These are phyloP conservation scores for Tricladium varicosporioides DNA, from an alignment of 2,329 filamentous ascomycete species.

Conservation along the genomic window DNA sequence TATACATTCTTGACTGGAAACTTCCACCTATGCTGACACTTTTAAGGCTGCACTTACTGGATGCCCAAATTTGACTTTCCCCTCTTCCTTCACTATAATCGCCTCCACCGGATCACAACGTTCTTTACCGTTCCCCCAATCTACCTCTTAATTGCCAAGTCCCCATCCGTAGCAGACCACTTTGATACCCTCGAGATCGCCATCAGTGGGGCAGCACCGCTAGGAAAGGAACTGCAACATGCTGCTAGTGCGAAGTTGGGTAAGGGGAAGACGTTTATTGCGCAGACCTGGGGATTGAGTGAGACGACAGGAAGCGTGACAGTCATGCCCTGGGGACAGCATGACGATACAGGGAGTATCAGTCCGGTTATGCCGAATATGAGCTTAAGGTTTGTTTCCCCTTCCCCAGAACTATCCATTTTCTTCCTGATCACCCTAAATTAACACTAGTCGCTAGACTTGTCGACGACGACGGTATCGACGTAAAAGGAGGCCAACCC, in stretches of 20 bases:
- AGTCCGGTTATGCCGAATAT: slow-evolving; percentile 17
- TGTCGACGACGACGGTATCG: slow-evolving; percentile 20
- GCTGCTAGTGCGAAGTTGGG: slow-evolving; percentile 52
- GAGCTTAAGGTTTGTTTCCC: slow-evolving; percentile 4
- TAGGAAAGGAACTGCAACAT: slow-evolving; percentile 52
- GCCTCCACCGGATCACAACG: slow-evolving; percentile 48
- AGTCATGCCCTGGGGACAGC: neutral
- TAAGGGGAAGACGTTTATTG: slow-evolving; percentile 49
- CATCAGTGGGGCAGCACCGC: slow-evolving; percentile 53
- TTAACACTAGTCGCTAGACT: slow-evolving; percentile 8
- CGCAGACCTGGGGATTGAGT: slow-evolving; percentile 40
- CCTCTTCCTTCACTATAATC: slow-evolving; percentile 52
- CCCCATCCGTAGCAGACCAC: slow-evolving; percentile 52
- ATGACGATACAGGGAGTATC: slow-evolving; percentile 18
- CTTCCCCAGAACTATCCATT: too few relatives aligned
- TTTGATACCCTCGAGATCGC: slow-evolving; percentile 49
- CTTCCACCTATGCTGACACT: neutral
- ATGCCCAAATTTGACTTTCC: slow-evolving; percentile 59
- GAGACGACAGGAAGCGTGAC: slow-evolving; percentile 1
- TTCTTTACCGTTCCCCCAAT: slow-evolving; percentile 63
- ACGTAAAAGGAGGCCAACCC: slow-evolving; percentile 25
- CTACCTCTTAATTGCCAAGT: slow-evolving; percentile 57
- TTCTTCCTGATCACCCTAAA: too few relatives aligned
- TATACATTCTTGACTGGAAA: neutral
- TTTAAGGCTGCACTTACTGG: slow-evolving; percentile 50